Evolutionary conservation across 1,284 basidiomycete genomes (phyloP), one percentile per base, ranked within the genome.

Genomic region (Tilletia indica): DNA sequence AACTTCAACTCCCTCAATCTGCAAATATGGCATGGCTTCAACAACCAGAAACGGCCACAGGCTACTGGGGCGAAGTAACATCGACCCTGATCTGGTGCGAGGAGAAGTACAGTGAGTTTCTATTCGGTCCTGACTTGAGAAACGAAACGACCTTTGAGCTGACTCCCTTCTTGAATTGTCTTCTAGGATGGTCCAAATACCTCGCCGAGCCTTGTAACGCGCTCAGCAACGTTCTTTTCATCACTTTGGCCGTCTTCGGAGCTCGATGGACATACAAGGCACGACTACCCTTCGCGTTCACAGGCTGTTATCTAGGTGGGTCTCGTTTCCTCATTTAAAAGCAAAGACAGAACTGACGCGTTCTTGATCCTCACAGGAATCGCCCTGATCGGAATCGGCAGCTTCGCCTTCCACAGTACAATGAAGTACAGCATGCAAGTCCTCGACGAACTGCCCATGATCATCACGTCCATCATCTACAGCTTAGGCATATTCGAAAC

Each of bases 161-260:
- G n/a, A n/a, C n/a, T n/a, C n/a, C 21, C 16, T 25, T 58, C 25
- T 14, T 14, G 16, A 19, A 25, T 19, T 14, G 12, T 25, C 9
- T 19, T 63, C 38, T 14, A 64, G 61, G 36, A 64, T 80, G 75
- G 75, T 73, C 73, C n/a, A 71, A 69, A 38, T 83, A 79, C 68
- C 70, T 83, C 34, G 82, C 82, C 8, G 82, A 82, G 71, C 80
- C 81, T 2, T 68, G 79, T 70, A 83, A 83, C 67, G 78, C 80
- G 71, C 84, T 74, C 83, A 78, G 87, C 34, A 88, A 88, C 70
- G 67, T 86, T 36, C 85, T 86, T 16, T 86, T 86, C 58, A 83
- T 88, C 72, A 64, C 77, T 0, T 71, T 86, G 0, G 84, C 86
- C 6, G 67, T 86, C 2, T 87, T 85, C 66, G 86, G 85, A 9